These are phyloP conservation scores for Naganishia vishniacii DNA, from an alignment of 768 basidiomycete genomes.

Conservation along the genomic window DNA sequence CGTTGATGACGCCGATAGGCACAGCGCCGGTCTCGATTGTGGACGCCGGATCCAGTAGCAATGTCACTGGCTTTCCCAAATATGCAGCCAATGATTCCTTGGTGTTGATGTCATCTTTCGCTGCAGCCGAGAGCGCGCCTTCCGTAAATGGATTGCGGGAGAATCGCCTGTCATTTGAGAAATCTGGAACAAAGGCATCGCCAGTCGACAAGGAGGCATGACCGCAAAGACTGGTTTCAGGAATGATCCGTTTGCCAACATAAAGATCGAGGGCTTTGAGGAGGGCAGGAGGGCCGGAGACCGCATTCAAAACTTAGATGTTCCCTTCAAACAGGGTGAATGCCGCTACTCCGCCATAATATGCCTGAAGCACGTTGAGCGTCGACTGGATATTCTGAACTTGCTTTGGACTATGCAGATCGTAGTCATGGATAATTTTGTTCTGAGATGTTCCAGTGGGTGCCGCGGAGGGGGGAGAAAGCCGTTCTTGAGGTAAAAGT, in stretches of 20 bases:
- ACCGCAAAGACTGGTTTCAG: constrained; percentile 19
- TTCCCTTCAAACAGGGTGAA: constrained; percentile 8
- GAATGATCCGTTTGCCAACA: constrained; percentile 9
- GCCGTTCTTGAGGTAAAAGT: constrained; percentile 27
- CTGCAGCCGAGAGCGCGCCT: not conserved
- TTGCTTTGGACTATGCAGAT: constrained; percentile 30
- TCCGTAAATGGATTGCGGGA: not conserved
- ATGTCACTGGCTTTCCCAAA: constrained; percentile 2
- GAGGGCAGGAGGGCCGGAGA: constrained; percentile 2
- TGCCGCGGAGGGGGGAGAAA: constrained; percentile 36
- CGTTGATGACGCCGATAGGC: constrained; percentile 27
- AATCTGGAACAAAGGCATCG: constrained; percentile 5
- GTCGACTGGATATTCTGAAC: constrained; percentile 33
- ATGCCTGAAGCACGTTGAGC: constrained; percentile 29
- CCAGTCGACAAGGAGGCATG: constrained; percentile 2
- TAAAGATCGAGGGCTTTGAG: constrained; percentile 4
- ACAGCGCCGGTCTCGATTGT: constrained; percentile 1
- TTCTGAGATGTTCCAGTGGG: constrained; percentile 29
- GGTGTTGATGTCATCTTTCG: constrained; percentile 12
- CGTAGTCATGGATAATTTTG: constrained; percentile 33
- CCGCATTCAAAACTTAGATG: not conserved
- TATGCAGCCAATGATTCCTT: not conserved
- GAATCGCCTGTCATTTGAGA: constrained; percentile 14
- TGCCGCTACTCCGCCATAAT: constrained; percentile 28
- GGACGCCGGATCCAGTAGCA: constrained; percentile 2